These are phyloP conservation scores for Hypomontagnella monticulosa DNA, from an alignment of 495 filamentous ascomycete species.

Conservation along the genomic window DNA sequence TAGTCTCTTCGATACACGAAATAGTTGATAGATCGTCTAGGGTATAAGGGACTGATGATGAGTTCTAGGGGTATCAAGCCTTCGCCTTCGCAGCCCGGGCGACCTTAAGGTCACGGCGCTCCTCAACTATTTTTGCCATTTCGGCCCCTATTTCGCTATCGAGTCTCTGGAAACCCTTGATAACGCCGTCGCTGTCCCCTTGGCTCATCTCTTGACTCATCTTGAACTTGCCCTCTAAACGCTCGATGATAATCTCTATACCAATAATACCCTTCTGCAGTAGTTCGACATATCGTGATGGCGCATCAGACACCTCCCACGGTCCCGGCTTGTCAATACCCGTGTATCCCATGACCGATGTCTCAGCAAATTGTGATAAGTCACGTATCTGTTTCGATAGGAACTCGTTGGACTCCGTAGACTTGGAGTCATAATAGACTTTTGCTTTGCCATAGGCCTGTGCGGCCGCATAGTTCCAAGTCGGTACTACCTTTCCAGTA, in stretches of 20 bases:
- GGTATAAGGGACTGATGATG: too few relatives aligned
- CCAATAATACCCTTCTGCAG: conserved; percentile 66
- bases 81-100: not conserved
- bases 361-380: conserved; percentile 57
- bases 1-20: too few relatives aligned
- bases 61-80: too few relatives aligned
- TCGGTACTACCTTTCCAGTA: conserved; percentile 68
- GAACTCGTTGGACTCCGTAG: conserved; percentile 50
- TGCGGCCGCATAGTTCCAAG: conserved; percentile 69
- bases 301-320: conserved; percentile 63
- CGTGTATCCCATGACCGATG: conserved; percentile 58
- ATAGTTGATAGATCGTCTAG: too few relatives aligned
- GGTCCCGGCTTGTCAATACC: conserved; percentile 48
- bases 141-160: conserved; percentile 51
- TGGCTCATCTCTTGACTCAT: conserved; percentile 64
- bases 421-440: conserved; percentile 56
- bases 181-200: conserved; percentile 59
- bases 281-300: conserved; percentile 55
- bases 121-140: conserved; percentile 57
- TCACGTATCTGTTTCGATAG: conserved; percentile 58
- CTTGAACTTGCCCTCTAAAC: conserved; percentile 65
- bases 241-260: conserved; percentile 60
- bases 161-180: conserved; percentile 60
- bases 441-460: conserved; percentile 63
- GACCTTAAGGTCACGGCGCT: conserved; percentile 50